Conservation (phyloP, 257 asterid species). For the Solanum ossicruentum region DNA sequence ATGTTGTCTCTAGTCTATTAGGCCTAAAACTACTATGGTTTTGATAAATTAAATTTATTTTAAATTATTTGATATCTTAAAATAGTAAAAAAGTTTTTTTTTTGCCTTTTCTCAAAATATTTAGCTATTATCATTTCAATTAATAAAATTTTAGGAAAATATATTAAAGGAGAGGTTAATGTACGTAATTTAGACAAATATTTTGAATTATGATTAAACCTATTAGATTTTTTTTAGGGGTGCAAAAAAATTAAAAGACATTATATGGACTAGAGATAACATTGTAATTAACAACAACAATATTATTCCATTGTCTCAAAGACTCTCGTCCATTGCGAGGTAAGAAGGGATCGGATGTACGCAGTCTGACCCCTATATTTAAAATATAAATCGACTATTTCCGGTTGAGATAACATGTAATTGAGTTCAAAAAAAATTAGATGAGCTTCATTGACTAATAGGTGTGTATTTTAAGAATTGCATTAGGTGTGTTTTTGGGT, state of each 20-base stretch:
- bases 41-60: neutral
- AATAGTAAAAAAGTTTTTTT: too few species aligned
- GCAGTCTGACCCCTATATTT: too few species aligned
- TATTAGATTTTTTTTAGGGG: neutral
- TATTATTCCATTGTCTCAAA: too few species aligned
- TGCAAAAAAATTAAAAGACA: neutral
- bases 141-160: too few species aligned
- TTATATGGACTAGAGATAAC: neutral
- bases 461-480: neutral
- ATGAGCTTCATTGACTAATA: neutral
- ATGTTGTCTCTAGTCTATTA: neutral
- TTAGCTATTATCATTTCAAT: too few species aligned
- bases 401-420: neutral
- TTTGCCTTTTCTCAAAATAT: neutral
- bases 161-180: neutral
- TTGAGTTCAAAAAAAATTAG: neutral
- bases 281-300: too few species aligned
- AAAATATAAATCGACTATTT: too few species aligned
- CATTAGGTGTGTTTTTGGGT: neutral
- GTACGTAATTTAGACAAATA: neutral
- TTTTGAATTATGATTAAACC: neutral
- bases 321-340: too few species aligned
- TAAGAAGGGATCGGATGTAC: too few species aligned
- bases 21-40: neutral
- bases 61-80: neutral